phyloP scores from a whole-genome alignment of 2,329 filamentous ascomycete genomes.

The Microdochium paspali region DNA sequence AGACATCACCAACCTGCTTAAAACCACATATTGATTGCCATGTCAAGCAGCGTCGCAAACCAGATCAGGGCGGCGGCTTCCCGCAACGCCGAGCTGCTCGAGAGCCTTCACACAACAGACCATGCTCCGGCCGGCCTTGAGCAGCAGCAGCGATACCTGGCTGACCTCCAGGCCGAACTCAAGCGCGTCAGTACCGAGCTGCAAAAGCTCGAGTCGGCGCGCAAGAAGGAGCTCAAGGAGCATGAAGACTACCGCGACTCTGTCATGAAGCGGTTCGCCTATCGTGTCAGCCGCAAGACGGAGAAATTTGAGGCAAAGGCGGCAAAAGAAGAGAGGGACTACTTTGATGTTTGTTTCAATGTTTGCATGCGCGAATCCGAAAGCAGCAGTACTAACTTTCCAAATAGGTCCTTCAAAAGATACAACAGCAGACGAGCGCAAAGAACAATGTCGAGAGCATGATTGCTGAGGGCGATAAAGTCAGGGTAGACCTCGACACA shows the following conservation, averaged over 20 bases:
- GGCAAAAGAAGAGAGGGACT: slow-evolving; percentile 44
- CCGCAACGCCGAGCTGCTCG: slow-evolving; percentile 32
- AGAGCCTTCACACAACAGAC: slow-evolving; percentile 36
- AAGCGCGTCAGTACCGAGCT: slow-evolving; percentile 24
- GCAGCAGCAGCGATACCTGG: slow-evolving; percentile 34
- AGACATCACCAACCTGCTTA: too few species aligned
- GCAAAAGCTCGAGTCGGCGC: slow-evolving; percentile 25
- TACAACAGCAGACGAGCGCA: slow-evolving; percentile 32
- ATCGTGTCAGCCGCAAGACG: slow-evolving; percentile 37
- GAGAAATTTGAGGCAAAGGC: slow-evolving; percentile 39
- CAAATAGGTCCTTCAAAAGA: slow-evolving; percentile 34
- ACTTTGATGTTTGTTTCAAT: slow-evolving; percentile 24
- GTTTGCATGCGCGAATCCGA: too few species aligned
- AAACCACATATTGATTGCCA: too few species aligned
- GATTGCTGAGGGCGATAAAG: slow-evolving; percentile 27
- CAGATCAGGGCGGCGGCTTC: slow-evolving; percentile 28
- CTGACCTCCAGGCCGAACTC: slow-evolving; percentile 33
- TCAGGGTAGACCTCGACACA: slow-evolving; percentile 23
- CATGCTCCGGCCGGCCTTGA: slow-evolving; percentile 34
- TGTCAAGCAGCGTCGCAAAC: slow-evolving; percentile 12
- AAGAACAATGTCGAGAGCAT: slow-evolving; percentile 28
- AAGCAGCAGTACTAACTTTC: too few species aligned
- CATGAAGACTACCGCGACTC: slow-evolving; percentile 44
- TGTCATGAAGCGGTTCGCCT: slow-evolving; percentile 39
- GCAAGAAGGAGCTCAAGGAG: slow-evolving; percentile 37